A percentile compares a stretch with the other conserved stretches of the same genome.
These are phyloP conservation scores for Colletotrichum sojae DNA, from an alignment of 2,329 filamentous ascomycete species.

Conservation along the genomic window DNA sequence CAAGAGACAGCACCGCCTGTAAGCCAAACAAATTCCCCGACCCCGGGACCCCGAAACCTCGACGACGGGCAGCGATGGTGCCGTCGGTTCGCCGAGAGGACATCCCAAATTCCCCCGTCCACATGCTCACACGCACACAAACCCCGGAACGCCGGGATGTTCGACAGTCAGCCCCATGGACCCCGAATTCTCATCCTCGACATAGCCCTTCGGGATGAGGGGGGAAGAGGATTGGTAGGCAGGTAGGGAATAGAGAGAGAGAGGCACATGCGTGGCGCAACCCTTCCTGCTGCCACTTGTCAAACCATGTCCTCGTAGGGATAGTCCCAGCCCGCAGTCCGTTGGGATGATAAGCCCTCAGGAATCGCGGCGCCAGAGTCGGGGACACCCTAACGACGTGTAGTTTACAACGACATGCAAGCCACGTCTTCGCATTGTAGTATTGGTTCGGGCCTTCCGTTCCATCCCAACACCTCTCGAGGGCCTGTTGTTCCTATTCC, in stretches of 20 bases:
- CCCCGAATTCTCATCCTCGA: slow-evolving; percentile 9
- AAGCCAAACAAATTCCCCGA: slow-evolving; percentile 27
- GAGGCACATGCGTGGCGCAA: slow-evolving; percentile 20
- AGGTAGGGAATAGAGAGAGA: slow-evolving; percentile 11
- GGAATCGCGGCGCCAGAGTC: background rate
- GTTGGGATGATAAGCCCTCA: background rate
- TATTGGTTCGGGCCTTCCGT: slow-evolving; percentile 34
- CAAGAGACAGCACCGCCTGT: slow-evolving; percentile 26
- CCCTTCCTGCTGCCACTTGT: slow-evolving; percentile 5
- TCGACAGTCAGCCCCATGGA: slow-evolving; percentile 5
- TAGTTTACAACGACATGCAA: slow-evolving; percentile 15
- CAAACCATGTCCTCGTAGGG: slow-evolving; percentile 17
- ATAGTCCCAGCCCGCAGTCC: slow-evolving; percentile 16
- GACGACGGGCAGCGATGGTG: slow-evolving; percentile 9
- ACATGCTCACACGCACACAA: background rate
- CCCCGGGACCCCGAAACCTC: slow-evolving; percentile 25
- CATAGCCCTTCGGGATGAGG: slow-evolving; percentile 35
- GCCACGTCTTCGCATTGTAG: background rate
- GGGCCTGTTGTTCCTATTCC: background rate
- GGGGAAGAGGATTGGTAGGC: background rate
- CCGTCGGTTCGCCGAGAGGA: slow-evolving; percentile 29
- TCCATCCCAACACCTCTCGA: slow-evolving; percentile 16
- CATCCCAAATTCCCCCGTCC: too few relatives aligned
- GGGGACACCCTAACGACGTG: slow-evolving; percentile 8
- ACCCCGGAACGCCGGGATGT: slow-evolving; percentile 29